These are phyloP conservation scores for Stromatinia cepivora DNA, from an alignment of 2,329 filamentous ascomycete genomes.

Conservation along the genomic window DNA sequence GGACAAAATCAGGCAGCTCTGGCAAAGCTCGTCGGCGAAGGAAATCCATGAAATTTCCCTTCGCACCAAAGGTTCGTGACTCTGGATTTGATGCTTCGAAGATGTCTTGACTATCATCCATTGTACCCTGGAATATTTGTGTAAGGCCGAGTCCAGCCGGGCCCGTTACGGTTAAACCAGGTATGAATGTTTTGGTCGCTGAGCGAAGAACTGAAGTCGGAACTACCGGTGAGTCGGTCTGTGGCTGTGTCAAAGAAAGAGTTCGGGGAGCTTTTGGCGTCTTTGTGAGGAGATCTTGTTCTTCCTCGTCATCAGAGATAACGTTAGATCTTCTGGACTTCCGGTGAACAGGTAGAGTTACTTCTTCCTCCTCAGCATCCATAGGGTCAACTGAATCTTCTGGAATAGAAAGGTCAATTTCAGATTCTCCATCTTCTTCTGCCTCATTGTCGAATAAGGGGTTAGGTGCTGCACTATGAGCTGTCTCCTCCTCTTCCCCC, in stretches of 20 bases:
- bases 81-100: slow-evolving; percentile 31
- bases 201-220: slow-evolving; percentile 68
- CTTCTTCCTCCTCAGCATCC: slow-evolving; percentile 38
- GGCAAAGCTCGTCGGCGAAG: slow-evolving; percentile 51
- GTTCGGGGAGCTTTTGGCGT: slow-evolving; percentile 30
- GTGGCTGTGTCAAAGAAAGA: slow-evolving; percentile 40
- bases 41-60: slow-evolving; percentile 50
- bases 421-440: slow-evolving; percentile 44
- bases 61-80: slow-evolving; percentile 33
- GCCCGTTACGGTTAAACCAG: slow-evolving; percentile 61
- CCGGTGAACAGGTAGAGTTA: slow-evolving; percentile 28
- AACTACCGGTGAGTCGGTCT: slow-evolving; percentile 48
- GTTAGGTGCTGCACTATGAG: slow-evolving; percentile 40
- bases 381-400: slow-evolving; percentile 34
- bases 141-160: slow-evolving; percentile 73
- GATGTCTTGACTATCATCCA: slow-evolving; percentile 62
- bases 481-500: slow-evolving; percentile 52
- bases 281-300: slow-evolving; percentile 39
- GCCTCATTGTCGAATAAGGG: slow-evolving; percentile 39
- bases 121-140: slow-evolving; percentile 87
- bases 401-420: slow-evolving; percentile 39
- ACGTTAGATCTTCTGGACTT: slow-evolving; percentile 34
- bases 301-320: slow-evolving; percentile 47
- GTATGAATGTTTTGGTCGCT: slow-evolving; percentile 68
- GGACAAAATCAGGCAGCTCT: slow-evolving; percentile 48